Base-by-base conservation (phyloP, 164 flowering plant genomes). In the Annona cherimola region DNA sequence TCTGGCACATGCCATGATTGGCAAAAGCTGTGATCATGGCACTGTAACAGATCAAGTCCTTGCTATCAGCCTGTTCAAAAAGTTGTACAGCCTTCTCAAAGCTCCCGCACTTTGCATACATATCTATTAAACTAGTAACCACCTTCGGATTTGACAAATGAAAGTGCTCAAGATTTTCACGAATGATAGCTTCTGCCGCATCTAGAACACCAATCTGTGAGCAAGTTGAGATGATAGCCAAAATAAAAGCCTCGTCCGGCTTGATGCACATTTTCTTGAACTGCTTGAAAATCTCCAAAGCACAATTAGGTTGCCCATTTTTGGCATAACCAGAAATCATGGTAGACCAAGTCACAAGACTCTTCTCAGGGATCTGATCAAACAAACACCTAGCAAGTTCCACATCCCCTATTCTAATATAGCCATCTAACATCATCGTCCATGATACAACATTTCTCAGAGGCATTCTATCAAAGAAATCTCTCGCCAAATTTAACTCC, bases 1-100 rank as follows among this genome's bases (percentile, higher is more conserved):
- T 82, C 43, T 61, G 66, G 39, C 69, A 76, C 71, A 75, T 69
- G 50, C 84, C 86, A 70, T 80, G 81, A 73, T 80, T 81, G 19
- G 83, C 84, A 67, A 78, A 79, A 64, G 88, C 84, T 68, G 81
- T 45, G 64, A 83, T 80, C 86, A 81, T 85, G 20, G 87, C 69
- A 63, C 81, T 81, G 69, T 78, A 82, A 63, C 82, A 81, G 43
- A 73, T 70, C 69, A 81, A 77, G 71, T 85, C 82, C 71, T 80
- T 83, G 9, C 43, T 61, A 45, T 12, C 4, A 63, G 74, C 77
- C 67, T 57, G 73, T 66, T 75, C 63, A 60, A 83, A 84, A 41
- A 84, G 74, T 71, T 81, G 72, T 45, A 68, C 67, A 16, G 82
- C 83, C 76, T 71, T 78, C 26, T 75, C 79, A 43, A 81, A 45